A percentile compares a stretch with the other conserved stretches of the same genome.
These are phyloP conservation scores for Millerozyma acaciae DNA, from an alignment of 805 yeast genomes.

Conservation along the genomic window DNA sequence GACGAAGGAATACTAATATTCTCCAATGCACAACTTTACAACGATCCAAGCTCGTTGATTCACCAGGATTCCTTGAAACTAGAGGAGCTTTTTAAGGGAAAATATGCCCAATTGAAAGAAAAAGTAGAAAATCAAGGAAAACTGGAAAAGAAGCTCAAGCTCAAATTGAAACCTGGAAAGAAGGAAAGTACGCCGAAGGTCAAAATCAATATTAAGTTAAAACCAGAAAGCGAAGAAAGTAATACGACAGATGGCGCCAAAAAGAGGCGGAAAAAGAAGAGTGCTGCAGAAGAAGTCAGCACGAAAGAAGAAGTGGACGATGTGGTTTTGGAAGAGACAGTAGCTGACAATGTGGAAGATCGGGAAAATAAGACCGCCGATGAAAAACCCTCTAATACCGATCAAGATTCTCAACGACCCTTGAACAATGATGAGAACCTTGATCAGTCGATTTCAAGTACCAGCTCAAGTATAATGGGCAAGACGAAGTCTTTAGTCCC, in stretches of 20 bases:
- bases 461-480: slow-evolving; percentile 21
- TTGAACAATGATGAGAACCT: slow-evolving; percentile 5
- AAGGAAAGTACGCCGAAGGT: slow-evolving; percentile 21
- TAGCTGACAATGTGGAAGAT: slow-evolving; percentile 8
- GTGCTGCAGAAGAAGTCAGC: slow-evolving; percentile 10
- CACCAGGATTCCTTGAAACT: slow-evolving; percentile 67
- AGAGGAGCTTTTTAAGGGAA: slow-evolving; percentile 46
- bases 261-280: slow-evolving; percentile 14
- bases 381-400: slow-evolving; percentile 4
- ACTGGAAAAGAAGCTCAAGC: slow-evolving; percentile 18
- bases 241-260: slow-evolving; percentile 13
- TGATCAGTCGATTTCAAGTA: slow-evolving; percentile 13
- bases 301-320: slow-evolving; percentile 11
- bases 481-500: slow-evolving; percentile 24
- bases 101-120: slow-evolving; percentile 26
- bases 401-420: slow-evolving; percentile 3
- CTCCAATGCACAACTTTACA: slow-evolving; percentile 73
- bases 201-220: slow-evolving; percentile 24
- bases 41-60: slow-evolving; percentile 68
- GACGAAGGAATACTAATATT: slow-evolving; percentile 63
- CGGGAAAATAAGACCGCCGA: slow-evolving; percentile 7
- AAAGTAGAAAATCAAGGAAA: slow-evolving; percentile 15
- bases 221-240: slow-evolving; percentile 14
- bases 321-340: slow-evolving; percentile 10
- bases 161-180: slow-evolving; percentile 22